A percentile compares a stretch with the other conserved stretches of the same genome.
phyloP scores from a whole-genome alignment of 129 eudicot genomes.

The Lactuca sativa region DNA sequence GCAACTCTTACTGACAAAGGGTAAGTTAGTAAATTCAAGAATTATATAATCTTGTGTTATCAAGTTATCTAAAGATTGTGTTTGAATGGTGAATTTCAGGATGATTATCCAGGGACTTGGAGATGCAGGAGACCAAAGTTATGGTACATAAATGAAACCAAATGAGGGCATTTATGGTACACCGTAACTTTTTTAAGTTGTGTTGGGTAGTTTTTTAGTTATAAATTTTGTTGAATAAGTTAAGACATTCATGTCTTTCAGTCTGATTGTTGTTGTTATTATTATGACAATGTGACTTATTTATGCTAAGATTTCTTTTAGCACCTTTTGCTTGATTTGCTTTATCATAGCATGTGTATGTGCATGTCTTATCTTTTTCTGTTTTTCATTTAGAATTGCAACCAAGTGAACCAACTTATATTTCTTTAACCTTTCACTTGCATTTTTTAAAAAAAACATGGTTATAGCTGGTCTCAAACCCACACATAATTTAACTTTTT shows the following conservation, averaged over 20 bases:
- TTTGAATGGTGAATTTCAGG: constrained; percentile 44
- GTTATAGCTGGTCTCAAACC: too few relatives aligned
- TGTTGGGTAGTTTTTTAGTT: neutral
- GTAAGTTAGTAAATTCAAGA: constrained; percentile 33
- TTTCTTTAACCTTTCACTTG: too few relatives aligned
- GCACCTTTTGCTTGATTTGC: neutral
- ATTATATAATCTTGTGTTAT: neutral
- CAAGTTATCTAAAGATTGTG: too few relatives aligned
- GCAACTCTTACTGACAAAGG: constrained; percentile 80
- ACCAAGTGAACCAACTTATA: too few relatives aligned
- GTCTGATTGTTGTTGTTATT: neutral
- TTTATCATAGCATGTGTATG: neutral
- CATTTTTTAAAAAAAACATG: too few relatives aligned
- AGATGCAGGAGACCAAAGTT: constrained; percentile 96
- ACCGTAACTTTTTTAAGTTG: constrained; percentile 9
- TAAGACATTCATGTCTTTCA: neutral
- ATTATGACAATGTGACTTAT: neutral
- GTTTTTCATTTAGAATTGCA: too few relatives aligned
- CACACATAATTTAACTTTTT: too few relatives aligned
- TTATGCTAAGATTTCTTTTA: too few relatives aligned
- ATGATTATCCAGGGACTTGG: constrained; percentile 94
- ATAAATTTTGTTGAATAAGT: constrained; percentile 22
- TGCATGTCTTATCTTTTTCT: neutral
- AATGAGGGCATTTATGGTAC: neutral
- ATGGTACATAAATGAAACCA: constrained; percentile 58